Base-by-base conservation (phyloP, 192 early-diverging fungal genomes). In the Coemansia sp. region DNA sequence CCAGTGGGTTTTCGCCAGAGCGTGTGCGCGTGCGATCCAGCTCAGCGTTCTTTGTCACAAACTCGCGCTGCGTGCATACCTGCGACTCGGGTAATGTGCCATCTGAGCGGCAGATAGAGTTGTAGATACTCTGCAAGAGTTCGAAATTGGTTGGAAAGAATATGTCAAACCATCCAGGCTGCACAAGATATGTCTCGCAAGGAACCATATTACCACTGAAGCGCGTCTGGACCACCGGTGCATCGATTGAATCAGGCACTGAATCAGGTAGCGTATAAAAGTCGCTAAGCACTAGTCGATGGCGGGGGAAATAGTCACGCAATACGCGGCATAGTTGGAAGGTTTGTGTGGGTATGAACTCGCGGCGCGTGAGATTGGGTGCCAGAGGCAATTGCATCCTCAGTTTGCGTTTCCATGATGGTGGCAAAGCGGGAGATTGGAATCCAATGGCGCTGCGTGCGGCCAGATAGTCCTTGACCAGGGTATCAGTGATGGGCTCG, bases 121-220 rank as follows among this genome's bases (percentile, higher is more conserved):
- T 68, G 67, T 98, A 94, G 72, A 98, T 77, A 28, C 83, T 81
- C 53, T 65, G 58, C 61, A 94, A 55, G 13, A 92, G 67, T 57
- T 91, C 90, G 82, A 95, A 99, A 67, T 99, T 87, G 18, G 94
- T 97, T 3, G 96, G 96, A 60, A 97, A 99, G 71, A 99, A 97
- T 39, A 99, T 95, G 60, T 98, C 95, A 75, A 99, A 99, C 83
- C 85, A 96, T 9, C 96, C 96, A 4, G 93, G 96, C 67, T 93
- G 91, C 7, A 99, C 94, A 69, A 99, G 87, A 55, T 95, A 96
- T 0, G 93, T 96, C 23, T 87, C 87, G 54, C 92, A 94, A 11
- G 96, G 87, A 6, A 99, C 87, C 92, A 96, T 99, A 20, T 78
- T 81, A 2, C 89, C 85, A 39, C 81, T 61, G 65, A 92, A 93